A percentile compares a stretch with the other conserved stretches of the same genome.
phyloP scores from a whole-genome alignment of 2,329 filamentous ascomycete species.

The Fusarium graminum region DNA sequence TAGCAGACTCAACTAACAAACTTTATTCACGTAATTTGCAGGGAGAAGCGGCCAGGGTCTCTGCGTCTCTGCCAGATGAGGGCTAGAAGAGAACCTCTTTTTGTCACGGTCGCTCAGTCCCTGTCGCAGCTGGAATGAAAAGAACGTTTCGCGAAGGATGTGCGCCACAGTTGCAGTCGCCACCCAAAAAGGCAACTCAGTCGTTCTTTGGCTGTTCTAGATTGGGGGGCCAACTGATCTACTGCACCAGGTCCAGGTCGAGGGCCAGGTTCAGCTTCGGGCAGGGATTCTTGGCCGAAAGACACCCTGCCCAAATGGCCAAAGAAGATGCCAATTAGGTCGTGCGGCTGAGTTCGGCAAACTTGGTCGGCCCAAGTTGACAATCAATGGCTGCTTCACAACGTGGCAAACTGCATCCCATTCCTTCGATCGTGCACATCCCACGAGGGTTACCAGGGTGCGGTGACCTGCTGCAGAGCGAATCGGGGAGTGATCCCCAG shows the following conservation, averaged over 20 bases:
- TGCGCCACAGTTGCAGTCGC: conserved; percentile 7
- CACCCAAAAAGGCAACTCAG: conserved; percentile 6
- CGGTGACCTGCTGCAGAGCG: neutral
- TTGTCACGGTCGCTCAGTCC: neutral
- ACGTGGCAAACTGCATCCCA: conserved; percentile 13
- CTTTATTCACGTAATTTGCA: conserved; percentile 13
- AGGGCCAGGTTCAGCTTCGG: neutral
- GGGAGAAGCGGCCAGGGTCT: neutral
- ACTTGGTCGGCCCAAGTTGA: neutral
- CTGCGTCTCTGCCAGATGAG: neutral
- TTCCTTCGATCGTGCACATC: conserved; percentile 18
- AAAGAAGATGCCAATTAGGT: neutral
- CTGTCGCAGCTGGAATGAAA: conserved; percentile 18
- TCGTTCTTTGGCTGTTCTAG: neutral
- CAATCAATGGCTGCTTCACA: neutral
- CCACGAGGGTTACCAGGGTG: neutral
- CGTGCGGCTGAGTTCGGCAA: neutral
- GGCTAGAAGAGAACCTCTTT: neutral
- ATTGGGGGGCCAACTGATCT: neutral
- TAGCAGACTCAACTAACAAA: conserved; percentile 22
- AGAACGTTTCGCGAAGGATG: conserved; percentile 3
- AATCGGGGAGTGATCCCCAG: neutral
- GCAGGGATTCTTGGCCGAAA: neutral
- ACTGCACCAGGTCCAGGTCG: neutral
- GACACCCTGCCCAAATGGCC: neutral